Evolutionary conservation across 2,329 filamentous ascomycete genomes (phyloP).

Genomic region (Curvularia verruculosa): DNA sequence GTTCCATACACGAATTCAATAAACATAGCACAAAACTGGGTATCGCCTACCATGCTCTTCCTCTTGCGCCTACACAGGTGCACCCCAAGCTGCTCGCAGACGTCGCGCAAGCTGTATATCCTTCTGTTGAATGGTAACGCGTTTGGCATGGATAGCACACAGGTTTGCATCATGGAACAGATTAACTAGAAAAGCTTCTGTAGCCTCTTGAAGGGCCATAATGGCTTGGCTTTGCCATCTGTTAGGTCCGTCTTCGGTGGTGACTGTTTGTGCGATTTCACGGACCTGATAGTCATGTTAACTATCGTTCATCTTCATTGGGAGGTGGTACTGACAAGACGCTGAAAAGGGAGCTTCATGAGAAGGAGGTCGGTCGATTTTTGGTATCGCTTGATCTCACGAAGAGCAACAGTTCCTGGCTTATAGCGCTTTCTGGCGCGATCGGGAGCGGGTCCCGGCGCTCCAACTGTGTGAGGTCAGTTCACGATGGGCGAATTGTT

Average conservation of each 20-base stretch:
- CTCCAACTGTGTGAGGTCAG: constrained; percentile 31
- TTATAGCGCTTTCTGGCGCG: constrained; percentile 52
- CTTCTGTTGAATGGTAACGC: constrained; percentile 97
- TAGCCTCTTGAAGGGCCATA: constrained; percentile 95
- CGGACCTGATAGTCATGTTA: constrained; percentile 67
- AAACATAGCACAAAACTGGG: constrained; percentile 8
- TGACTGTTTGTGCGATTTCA: constrained; percentile 72
- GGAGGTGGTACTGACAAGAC: constrained; percentile 64
- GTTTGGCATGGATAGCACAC: constrained; percentile 98
- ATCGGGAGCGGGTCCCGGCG: constrained; percentile 43
- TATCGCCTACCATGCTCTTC: constrained; percentile 13
- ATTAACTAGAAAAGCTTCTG: constrained; percentile 97
- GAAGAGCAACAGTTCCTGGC: constrained; percentile 85
- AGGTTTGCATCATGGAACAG: constrained; percentile 99
- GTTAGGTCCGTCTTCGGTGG: constrained; percentile 70
- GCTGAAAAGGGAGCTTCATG: constrained; percentile 97
- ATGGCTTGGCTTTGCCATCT: constrained; percentile 96
- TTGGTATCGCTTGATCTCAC: constrained; percentile 98
- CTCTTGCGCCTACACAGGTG: constrained; percentile 32
- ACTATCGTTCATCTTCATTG: no score
- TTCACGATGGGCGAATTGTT: not conserved
- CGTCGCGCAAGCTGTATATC: constrained; percentile 96
- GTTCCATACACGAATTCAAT: not conserved
- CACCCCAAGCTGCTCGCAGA: constrained; percentile 76
- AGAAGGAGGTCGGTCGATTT: constrained; percentile 96